phyloP scores from a whole-genome alignment of 1,139 yeast genomes.

The Kurtzmaniella natalensis region DNA sequence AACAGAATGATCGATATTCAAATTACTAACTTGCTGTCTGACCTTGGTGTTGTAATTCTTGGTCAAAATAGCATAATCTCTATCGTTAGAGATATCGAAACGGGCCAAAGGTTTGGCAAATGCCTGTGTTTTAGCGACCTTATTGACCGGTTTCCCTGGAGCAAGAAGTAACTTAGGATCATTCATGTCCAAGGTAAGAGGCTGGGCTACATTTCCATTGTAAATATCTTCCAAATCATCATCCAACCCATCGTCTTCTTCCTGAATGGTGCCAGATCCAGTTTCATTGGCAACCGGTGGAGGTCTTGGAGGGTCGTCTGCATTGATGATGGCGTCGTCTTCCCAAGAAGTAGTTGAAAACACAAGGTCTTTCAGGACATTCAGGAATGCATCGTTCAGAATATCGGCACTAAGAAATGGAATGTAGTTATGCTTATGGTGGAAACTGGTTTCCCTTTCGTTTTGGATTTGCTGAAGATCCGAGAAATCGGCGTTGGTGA shows the following conservation, averaged over 20 bases:
- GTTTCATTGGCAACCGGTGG: constrained; percentile 10
- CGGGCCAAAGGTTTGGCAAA: constrained; percentile 47
- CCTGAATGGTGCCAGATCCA: constrained; percentile 23
- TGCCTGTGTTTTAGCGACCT: constrained; percentile 20
- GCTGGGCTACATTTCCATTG: constrained; percentile 57
- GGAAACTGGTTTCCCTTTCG: constrained; percentile 14
- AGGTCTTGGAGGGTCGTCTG: constrained; percentile 22
- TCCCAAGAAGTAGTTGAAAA: constrained; percentile 86
- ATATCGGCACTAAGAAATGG: constrained; percentile 36
- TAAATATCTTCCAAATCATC: constrained; percentile 80
- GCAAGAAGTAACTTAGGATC: constrained; percentile 76
- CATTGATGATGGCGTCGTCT: constrained; percentile 59
- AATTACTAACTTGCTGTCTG: constrained; percentile 87
- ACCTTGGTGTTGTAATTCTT: constrained; percentile 88
- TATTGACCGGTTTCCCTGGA: constrained; percentile 25
- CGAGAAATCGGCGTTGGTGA: constrained; percentile 30
- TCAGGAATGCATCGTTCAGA: constrained; percentile 33
- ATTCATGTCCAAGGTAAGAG: constrained; percentile 70
- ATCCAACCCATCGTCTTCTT: constrained; percentile 30
- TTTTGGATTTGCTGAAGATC: constrained; percentile 24
- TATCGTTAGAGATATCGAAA: constrained; percentile 86
- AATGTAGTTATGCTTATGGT: constrained; percentile 20
- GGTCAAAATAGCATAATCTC: constrained; percentile 75
- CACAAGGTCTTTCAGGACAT: constrained; percentile 54
- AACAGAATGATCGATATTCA: constrained; percentile 85